A percentile compares a stretch with the other conserved stretches of the same genome.
Conservation (phyloP, 179 eudicot species). For the Beta lomatogona region DNA sequence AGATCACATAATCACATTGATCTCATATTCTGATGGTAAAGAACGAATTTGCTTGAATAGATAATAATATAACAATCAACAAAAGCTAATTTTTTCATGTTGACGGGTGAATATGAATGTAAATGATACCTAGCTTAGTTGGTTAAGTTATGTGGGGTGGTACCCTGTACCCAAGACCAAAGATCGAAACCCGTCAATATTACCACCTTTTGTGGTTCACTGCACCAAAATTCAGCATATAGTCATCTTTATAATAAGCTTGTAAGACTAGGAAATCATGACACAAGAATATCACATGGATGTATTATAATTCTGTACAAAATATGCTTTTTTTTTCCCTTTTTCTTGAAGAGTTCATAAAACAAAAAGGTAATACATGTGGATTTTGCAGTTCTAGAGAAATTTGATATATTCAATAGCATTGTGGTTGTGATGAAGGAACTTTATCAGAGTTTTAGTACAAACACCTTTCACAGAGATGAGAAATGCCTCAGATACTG, state of each 20-base stretch:
- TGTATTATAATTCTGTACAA: not conserved
- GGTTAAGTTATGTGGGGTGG: too few relatives aligned
- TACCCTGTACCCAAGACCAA: too few relatives aligned
- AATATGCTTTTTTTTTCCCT: not conserved
- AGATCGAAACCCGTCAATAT: too few relatives aligned
- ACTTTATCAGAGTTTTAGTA: not conserved
- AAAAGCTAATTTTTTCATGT: too few relatives aligned
- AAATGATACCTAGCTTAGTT: too few relatives aligned
- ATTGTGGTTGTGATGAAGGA: not conserved
- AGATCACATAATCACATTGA: not conserved
- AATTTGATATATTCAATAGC: not conserved
- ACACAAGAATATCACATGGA: not conserved
- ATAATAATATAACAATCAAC: not conserved
- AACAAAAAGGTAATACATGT: not conserved
- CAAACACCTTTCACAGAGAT: not conserved
- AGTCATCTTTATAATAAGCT: not conserved
- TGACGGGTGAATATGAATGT: too few relatives aligned
- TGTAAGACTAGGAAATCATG: not conserved
- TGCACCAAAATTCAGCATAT: not conserved
- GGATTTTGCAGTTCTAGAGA: not conserved
- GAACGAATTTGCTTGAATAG: not conserved
- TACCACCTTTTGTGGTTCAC: too few relatives aligned
- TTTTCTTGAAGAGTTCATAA: not conserved
- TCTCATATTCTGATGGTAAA: not conserved
- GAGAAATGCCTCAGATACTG: not conserved